These are phyloP conservation scores for Seminavis robusta DNA, from an alignment of 108 stramenopile genomes.

Conservation along the genomic window DNA sequence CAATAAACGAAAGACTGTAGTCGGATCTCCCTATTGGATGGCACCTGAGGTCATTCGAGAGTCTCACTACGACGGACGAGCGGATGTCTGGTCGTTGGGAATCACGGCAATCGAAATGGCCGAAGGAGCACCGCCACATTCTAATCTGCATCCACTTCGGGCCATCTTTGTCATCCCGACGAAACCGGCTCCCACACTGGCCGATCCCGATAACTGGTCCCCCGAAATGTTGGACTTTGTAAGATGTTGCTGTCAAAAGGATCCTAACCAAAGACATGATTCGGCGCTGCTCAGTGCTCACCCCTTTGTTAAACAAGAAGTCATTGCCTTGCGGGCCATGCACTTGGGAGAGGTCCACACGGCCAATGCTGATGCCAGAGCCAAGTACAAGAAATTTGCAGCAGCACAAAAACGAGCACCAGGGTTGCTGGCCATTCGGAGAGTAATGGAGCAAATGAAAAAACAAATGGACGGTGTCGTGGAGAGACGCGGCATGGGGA, in stretches of 20 bases:
- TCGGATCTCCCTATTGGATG: conserved; percentile 99
- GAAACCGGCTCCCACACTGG: conserved; percentile 82
- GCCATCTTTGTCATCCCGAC: conserved; percentile 89
- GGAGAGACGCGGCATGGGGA: conserved; percentile 38
- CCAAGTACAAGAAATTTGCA: conserved; percentile 43
- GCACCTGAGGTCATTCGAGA: conserved; percentile 96
- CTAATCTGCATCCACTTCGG: conserved; percentile 88
- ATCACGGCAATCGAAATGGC: conserved; percentile 98
- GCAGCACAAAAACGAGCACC: conserved; percentile 35
- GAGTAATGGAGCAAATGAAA: conserved; percentile 71
- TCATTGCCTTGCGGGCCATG: conserved; percentile 65
- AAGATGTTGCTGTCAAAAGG: conserved; percentile 84
- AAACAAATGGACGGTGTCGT: conserved; percentile 48
- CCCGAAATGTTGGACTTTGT: conserved; percentile 91
- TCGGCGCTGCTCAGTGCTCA: conserved; percentile 69
- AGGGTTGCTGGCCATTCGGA: conserved; percentile 61
- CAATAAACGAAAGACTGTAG: conserved; percentile 95
- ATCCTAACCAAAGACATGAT: conserved; percentile 80
- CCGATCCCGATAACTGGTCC: conserved; percentile 87
- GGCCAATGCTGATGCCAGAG: conserved; percentile 26
- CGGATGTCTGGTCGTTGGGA: conserved; percentile 97
- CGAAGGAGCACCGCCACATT: conserved; percentile 96
- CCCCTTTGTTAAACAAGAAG: conserved; percentile 83
- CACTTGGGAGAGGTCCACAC: conserved; percentile 76
- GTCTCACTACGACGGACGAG: conserved; percentile 93